Base-by-base conservation (phyloP, 345 rosid species). In the Diplotaxis tenuifolia region DNA sequence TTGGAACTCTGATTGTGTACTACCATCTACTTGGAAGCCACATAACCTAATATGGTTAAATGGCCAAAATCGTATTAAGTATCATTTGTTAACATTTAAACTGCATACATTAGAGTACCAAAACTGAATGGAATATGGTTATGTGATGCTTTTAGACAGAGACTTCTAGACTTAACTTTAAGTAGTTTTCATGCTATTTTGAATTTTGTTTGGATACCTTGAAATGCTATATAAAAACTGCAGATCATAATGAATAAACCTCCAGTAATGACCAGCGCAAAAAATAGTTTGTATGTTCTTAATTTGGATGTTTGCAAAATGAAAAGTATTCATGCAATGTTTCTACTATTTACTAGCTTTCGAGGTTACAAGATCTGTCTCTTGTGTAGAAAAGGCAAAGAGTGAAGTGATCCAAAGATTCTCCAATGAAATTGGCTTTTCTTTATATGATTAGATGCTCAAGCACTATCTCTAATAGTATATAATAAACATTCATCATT, bases 381-480 rank as follows among this genome's bases (percentile, higher is more conserved):
- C 57, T 40, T 53, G 58, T 62, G 6, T 52, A 6, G 11, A 62
- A 75, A 68, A 54, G 74, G 68, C 18, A 75, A 60, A 40, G 58
- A 68, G 65, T 62, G 70, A 75, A 75, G 65, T 62, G 79, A 76
- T 55, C 42, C 52, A 63, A 65, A 49, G 67, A 71, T 77, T 71
- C 76, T 77, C 57, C 32, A 22, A 52, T 59, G 63, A 65, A 52
- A 58, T n/a, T 60, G 61, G 22, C 45, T 70, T 23, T 70, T 70
- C 71, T 56, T 36, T n/a, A n/a, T 71, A 77, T 71, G 76, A 72
- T 77, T 77, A 66, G 80, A 77, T 77, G 80, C 80, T 77, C 80
- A 52, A 77, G 80, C 80, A 77, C 65, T 66, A 67, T 65, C 80
- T 59, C n/a, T 34, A 18, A 4, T 23, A 47, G 27, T 25, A 12